Percentiles rank a stretch among this genome's conserved stretches.
These are phyloP conservation scores for Nicotiana obtusifolia DNA, from an alignment of 257 asterid genomes.

Conservation along the genomic window DNA sequence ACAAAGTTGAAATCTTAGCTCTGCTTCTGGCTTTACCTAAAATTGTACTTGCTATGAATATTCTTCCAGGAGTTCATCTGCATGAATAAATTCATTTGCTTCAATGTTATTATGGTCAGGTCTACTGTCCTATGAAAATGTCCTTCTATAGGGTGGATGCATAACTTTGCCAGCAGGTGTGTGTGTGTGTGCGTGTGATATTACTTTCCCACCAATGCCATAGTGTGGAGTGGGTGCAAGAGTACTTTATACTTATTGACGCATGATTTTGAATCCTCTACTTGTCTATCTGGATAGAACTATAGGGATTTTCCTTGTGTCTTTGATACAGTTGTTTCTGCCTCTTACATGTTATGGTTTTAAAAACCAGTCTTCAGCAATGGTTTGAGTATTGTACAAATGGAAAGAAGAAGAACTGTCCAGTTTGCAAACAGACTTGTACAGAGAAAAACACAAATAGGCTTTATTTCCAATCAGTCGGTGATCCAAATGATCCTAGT, in stretches of 20 bases:
- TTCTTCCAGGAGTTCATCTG: not conserved
- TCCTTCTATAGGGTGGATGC: not conserved
- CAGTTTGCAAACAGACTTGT: conserved; percentile 86
- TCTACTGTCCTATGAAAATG: not conserved
- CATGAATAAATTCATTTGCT: not conserved
- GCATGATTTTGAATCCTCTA: not conserved
- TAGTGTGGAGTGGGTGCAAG: not conserved
- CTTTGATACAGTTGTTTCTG: not conserved
- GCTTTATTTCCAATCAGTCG: conserved; percentile 82
- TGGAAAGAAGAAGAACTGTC: conserved; percentile 82
- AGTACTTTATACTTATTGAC: not conserved
- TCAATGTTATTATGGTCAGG: not conserved
- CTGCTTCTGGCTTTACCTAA: not conserved
- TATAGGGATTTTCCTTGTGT: not conserved
- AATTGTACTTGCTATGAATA: not conserved
- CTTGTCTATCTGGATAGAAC: not conserved
- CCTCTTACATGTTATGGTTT: conserved; percentile 9
- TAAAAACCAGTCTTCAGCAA: conserved; percentile 64
- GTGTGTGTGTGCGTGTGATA: not conserved
- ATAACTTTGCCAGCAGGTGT: not conserved
- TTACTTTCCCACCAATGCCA: not conserved
- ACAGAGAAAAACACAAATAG: conserved; percentile 55
- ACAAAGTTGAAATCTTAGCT: too few species aligned
- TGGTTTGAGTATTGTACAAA: conserved; percentile 96
- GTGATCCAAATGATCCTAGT: conserved; percentile 54